Evolutionary conservation across 106 monocot genomes (phyloP).

Genomic region (Apostasia ramifera): DNA sequence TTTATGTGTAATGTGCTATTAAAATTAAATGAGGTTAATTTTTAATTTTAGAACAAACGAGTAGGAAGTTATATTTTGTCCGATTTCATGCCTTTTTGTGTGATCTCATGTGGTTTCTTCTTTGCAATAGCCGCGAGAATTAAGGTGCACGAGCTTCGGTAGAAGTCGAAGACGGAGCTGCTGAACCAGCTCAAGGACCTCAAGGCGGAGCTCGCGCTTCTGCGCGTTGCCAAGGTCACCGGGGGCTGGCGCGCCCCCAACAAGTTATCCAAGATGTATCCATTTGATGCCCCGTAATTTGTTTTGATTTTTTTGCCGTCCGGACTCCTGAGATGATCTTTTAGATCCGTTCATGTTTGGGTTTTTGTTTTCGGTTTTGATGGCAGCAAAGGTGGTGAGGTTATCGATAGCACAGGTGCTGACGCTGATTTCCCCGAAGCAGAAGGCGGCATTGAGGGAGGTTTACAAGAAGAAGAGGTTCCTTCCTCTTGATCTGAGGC

Average conservation of each 20-base stretch:
- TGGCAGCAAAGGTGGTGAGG: slow-evolving; percentile 45
- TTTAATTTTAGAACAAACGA: no score
- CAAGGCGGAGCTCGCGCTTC: slow-evolving; percentile 59
- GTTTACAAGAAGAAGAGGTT: slow-evolving; percentile 49
- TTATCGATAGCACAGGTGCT: slow-evolving; percentile 43
- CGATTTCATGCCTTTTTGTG: no score
- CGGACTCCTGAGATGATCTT: no score
- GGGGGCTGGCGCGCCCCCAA: slow-evolving; percentile 61
- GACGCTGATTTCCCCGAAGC: slow-evolving; percentile 51
- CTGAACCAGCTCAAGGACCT: slow-evolving; percentile 61
- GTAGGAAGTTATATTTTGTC: no score
- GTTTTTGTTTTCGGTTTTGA: background rate
- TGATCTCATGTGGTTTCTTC: background rate
- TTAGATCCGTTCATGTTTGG: no score
- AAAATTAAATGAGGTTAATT: no score
- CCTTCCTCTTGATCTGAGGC: slow-evolving; percentile 42
- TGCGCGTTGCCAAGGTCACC: slow-evolving; percentile 74
- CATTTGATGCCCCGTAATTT: background rate
- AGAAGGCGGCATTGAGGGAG: slow-evolving; percentile 50
- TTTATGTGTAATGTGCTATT: no score
- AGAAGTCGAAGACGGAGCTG: slow-evolving; percentile 49
- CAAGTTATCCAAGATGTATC: slow-evolving; percentile 76
- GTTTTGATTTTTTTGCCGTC: no score
- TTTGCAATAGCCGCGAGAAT: slow-evolving; percentile 32
- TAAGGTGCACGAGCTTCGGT: slow-evolving; percentile 64